phyloP scores from a whole-genome alignment of 768 basidiomycete species.

The Phanerodontia chrysosporium region DNA sequence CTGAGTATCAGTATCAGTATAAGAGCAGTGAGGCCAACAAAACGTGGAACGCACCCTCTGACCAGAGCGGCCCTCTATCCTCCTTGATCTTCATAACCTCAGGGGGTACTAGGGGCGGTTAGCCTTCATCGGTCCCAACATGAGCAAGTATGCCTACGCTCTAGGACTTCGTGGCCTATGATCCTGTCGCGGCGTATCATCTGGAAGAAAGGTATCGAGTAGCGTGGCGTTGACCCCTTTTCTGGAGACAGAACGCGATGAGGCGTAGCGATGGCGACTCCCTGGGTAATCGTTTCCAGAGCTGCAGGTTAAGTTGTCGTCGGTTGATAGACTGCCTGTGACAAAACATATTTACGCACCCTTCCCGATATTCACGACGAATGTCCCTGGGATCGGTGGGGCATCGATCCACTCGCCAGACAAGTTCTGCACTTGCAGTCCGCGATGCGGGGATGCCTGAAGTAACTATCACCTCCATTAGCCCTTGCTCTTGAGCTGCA shows the following conservation, averaged over 20 bases:
- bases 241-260: slow-evolving; percentile 75
- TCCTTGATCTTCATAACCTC: slow-evolving; percentile 62
- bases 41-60: slow-evolving; percentile 58
- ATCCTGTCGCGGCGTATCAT: slow-evolving; percentile 58
- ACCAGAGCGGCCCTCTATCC: slow-evolving; percentile 48
- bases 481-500: not conserved
- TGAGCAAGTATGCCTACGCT: slow-evolving; percentile 29
- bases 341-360: slow-evolving; percentile 33
- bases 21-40: not conserved
- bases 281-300: slow-evolving; percentile 72
- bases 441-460: slow-evolving; percentile 73
- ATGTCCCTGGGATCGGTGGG: slow-evolving; percentile 72
- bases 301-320: slow-evolving; percentile 34
- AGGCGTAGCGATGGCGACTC: slow-evolving; percentile 74
- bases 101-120: slow-evolving; percentile 45
- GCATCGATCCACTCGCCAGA: slow-evolving; percentile 81
- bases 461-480: slow-evolving; percentile 47
- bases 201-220: slow-evolving; percentile 86
- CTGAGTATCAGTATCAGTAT: slow-evolving; percentile 34
- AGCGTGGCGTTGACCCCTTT: slow-evolving; percentile 53
- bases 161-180: slow-evolving; percentile 44
- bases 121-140: not conserved
- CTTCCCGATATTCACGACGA: slow-evolving; percentile 81
- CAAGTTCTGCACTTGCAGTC: slow-evolving; percentile 81
- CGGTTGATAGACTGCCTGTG: not conserved